These are phyloP conservation scores for Backusella parvicylindrica DNA, from an alignment of 192 early-diverging fungal genomes.

Conservation along the genomic window DNA sequence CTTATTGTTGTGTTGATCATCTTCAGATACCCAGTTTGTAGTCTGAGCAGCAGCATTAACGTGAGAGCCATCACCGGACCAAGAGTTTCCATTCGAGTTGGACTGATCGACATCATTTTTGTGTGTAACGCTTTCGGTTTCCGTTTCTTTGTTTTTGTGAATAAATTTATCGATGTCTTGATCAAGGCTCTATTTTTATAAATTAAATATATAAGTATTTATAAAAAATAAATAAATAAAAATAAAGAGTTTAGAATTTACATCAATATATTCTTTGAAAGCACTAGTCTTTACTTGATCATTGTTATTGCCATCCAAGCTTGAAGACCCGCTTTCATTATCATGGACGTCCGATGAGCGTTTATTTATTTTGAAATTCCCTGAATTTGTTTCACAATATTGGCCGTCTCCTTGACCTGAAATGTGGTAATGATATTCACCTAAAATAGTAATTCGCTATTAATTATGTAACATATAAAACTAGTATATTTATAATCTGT, in stretches of 20 bases:
- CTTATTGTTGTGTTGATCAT: neutral
- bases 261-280: constrained; percentile 6
- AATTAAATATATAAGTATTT: neutral
- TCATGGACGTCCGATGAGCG: neutral
- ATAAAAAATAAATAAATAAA: neutral
- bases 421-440: constrained; percentile 17
- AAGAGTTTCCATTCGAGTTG: neutral
- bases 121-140: neutral
- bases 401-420: neutral
- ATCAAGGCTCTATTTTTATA: constrained; percentile 1
- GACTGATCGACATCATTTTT: constrained; percentile 4
- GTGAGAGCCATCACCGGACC: neutral
- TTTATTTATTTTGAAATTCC: constrained; percentile 13
- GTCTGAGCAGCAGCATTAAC: neutral
- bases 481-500: neutral
- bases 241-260: neutral
- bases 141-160: constrained; percentile 3
- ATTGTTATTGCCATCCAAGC: neutral
- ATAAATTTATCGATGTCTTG: constrained; percentile 5
- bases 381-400: constrained; percentile 11
- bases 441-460: neutral
- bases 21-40: neutral
- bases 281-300: neutral
- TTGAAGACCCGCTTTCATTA: neutral
- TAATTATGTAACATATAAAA: neutral